These are phyloP conservation scores for Elaeagnus macrophylla DNA, from an alignment of 306 rosid species.

Conservation along the genomic window DNA sequence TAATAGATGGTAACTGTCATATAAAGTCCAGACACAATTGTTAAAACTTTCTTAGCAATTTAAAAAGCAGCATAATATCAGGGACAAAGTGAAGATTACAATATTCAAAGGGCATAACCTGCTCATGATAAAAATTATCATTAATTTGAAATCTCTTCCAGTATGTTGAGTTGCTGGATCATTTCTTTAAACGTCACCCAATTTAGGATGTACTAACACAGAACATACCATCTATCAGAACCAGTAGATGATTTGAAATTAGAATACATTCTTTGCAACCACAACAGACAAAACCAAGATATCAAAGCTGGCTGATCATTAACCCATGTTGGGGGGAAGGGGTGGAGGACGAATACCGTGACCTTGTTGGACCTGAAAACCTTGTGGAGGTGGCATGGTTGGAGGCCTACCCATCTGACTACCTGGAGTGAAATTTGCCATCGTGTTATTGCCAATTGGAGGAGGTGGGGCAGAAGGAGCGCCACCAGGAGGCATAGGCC, in stretches of 20 bases:
- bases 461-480: constrained; percentile 79
- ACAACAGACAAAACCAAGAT: background rate
- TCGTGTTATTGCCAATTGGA: constrained; percentile 39
- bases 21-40: too few relatives aligned
- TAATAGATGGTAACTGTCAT: too few relatives aligned
- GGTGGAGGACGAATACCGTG: constrained; percentile 51
- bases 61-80: too few relatives aligned
- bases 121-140: background rate
- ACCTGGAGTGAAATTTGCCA: constrained; percentile 55
- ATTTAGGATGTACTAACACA: too few relatives aligned
- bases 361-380: constrained; percentile 49
- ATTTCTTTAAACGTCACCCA: too few relatives aligned
- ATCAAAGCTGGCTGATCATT: constrained; percentile 10
- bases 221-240: too few relatives aligned
- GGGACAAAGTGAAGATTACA: too few relatives aligned
- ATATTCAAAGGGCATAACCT: too few relatives aligned
- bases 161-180: too few relatives aligned
- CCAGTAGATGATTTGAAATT: too few relatives aligned
- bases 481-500: constrained; percentile 72
- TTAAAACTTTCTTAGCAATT: too few relatives aligned
- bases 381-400: constrained; percentile 71
- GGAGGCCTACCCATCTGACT: constrained; percentile 48
- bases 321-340: constrained; percentile 63
- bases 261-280: background rate
- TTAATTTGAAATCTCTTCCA: too few relatives aligned